Base-by-base conservation (phyloP, 495 filamentous ascomycete species). In the Penicillium taxi region DNA sequence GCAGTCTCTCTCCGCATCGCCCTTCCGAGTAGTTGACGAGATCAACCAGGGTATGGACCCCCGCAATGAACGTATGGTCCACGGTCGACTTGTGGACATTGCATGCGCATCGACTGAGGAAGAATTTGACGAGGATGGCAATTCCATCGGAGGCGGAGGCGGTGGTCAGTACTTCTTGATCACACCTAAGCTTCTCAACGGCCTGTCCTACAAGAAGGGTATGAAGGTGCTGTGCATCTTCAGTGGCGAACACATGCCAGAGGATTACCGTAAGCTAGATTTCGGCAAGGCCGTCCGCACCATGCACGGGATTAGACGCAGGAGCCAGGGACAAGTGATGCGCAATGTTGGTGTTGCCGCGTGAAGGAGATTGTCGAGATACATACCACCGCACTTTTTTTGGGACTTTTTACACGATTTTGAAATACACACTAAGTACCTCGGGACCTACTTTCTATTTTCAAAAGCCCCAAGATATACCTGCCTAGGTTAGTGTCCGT, bases 1-100 rank as follows among this genome's bases (percentile, higher is more conserved):
- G 6, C 91, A 99, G 58, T 83, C 84, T 12, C 80, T 96, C 47
- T 89, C 91, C 3, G 85, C 86, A 45, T 84, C 86, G 2, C 91
- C 91, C n/a, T 99, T 99, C 80, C 88, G 91, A 36, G 91, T 96
- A 26, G 91, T 99, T 37, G 91, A 98, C 64, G 91, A 98, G 63
- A 98, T 98, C 66, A 98, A 98, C 51, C 91, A 98, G 66, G 91
- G 91, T 42, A 98, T 98, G 91, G 91, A 98, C 61, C 90, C 93
- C 15, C 78, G 93, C 28, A 98, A 98, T 61, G 91, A 98, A 65
- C 79, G 91, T 27, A 88, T 96, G 73, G 93, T 96, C 9, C 91
- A 99, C 61, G 85, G 86, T 50, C 81, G 93, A 35, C 86, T 99
- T 80, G 88, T 96, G 2, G 86, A 89, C 53, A 91, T 94, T 55